A percentile compares a stretch with the other conserved stretches of the same genome.
These are phyloP conservation scores for Penicillium riverlandense DNA, from an alignment of 495 filamentous ascomycete genomes.

Conservation along the genomic window DNA sequence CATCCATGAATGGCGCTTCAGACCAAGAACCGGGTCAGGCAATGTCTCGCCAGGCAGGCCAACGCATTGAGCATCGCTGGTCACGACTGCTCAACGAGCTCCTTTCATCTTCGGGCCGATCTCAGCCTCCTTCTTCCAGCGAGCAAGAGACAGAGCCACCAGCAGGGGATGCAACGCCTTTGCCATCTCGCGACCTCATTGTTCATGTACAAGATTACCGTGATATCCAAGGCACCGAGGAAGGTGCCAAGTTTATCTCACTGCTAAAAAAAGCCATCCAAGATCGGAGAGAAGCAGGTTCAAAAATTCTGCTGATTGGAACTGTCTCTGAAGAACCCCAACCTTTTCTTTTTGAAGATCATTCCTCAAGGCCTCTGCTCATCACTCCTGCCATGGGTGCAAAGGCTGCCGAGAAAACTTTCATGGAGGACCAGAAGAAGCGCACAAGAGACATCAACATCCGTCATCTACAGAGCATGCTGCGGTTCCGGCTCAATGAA, in stretches of 20 bases:
- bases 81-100: slow-evolving; percentile 29
- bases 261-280: slow-evolving; percentile 66
- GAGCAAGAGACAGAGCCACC: neutral
- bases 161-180: slow-evolving; percentile 2
- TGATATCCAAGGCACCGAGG: slow-evolving; percentile 56
- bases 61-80: slow-evolving; percentile 25
- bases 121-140: slow-evolving; percentile 1
- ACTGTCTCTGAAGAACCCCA: slow-evolving; percentile 39
- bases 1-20: slow-evolving; percentile 24
- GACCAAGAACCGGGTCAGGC: slow-evolving; percentile 14
- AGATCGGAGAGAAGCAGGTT: slow-evolving; percentile 58
- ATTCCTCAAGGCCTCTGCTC: slow-evolving; percentile 46
- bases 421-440: slow-evolving; percentile 37
- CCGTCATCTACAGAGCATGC: slow-evolving; percentile 62
- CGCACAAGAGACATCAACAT: slow-evolving; percentile 58
- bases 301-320: slow-evolving; percentile 70
- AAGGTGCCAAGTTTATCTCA: slow-evolving; percentile 55
- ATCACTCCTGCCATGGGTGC: slow-evolving; percentile 35
- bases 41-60: slow-evolving; percentile 5
- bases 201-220: slow-evolving; percentile 76
- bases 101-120: slow-evolving; percentile 17
- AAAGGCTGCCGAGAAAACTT: slow-evolving; percentile 26
- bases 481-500: slow-evolving; percentile 37
- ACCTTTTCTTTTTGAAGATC: slow-evolving; percentile 34
- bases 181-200: slow-evolving; percentile 44